phyloP scores from a whole-genome alignment of 2,329 filamentous ascomycete species.

The Penicillium aurantiogriseum region DNA sequence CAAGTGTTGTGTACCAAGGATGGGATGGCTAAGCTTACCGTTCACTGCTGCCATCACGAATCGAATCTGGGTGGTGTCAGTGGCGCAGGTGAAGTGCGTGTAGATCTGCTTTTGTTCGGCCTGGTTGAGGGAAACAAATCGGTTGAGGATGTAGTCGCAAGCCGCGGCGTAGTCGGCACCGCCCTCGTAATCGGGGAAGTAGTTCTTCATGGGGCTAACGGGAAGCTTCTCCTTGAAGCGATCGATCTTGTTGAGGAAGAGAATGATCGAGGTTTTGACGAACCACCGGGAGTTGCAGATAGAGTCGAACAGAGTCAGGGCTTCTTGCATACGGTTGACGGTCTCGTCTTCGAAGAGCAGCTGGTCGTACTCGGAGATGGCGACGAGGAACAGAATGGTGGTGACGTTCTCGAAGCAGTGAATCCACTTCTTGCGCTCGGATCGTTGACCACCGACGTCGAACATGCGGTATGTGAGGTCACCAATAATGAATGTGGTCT shows the following conservation, averaged over 20 bases:
- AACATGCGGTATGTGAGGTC: conserved; percentile 97
- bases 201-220: conserved; percentile 72
- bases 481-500: conserved; percentile 93
- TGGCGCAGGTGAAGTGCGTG: conserved; percentile 98
- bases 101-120: conserved; percentile 99
- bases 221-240: conserved; percentile 73
- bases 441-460: conserved; percentile 92
- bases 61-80: conserved; percentile 96
- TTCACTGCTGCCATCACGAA: conserved; percentile 99
- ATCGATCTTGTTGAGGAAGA: conserved; percentile 75
- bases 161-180: conserved; percentile 93
- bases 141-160: conserved; percentile 98
- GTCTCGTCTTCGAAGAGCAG: conserved; percentile 94
- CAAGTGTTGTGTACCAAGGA: neutral
- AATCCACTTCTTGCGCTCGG: conserved; percentile 98
- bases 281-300: conserved; percentile 73
- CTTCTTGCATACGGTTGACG: conserved; percentile 75
- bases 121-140: conserved; percentile 97
- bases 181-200: conserved; percentile 77
- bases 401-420: conserved; percentile 99
- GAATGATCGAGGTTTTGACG: conserved; percentile 69
- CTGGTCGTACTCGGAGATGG: conserved; percentile 96
- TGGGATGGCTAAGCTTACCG: conserved; percentile 57
- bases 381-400: conserved; percentile 92
- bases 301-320: conserved; percentile 68